phyloP scores from a whole-genome alignment of 2,329 filamentous ascomycete species.

The Aspergillus brunneoviolaceus region DNA sequence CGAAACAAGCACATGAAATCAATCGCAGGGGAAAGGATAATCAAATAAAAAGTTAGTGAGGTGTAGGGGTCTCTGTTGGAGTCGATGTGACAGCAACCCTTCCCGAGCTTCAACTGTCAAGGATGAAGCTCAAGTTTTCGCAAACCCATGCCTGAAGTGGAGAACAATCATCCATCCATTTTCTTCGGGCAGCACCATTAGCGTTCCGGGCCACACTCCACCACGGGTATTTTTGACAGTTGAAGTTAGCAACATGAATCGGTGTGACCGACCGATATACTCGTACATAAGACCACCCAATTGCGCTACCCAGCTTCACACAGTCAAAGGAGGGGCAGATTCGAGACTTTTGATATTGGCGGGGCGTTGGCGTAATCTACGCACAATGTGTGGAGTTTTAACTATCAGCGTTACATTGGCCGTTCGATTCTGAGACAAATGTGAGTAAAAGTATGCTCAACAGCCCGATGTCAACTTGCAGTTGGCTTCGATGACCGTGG shows the following conservation, averaged over 20 bases:
- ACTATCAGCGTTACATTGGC: slow-evolving; percentile 1
- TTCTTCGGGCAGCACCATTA: slow-evolving; percentile 5
- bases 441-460: not conserved
- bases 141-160: slow-evolving; percentile 7
- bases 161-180: not conserved
- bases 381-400: not conserved
- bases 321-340: not conserved
- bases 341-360: slow-evolving; percentile 1
- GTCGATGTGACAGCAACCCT: not conserved
- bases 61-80: not conserved
- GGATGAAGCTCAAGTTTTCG: not conserved
- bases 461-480: not conserved
- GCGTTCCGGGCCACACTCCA: slow-evolving; percentile 6
- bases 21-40: not conserved
- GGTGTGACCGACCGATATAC: not conserved
- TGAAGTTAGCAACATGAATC: slow-evolving; percentile 1
- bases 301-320: not conserved
- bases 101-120: not conserved
- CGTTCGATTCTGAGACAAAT: not conserved
- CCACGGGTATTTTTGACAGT: slow-evolving; percentile 5
- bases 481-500: not conserved
- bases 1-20: not conserved
- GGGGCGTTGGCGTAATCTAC: slow-evolving; percentile 1
- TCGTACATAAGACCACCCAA: not conserved
- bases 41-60: not conserved